Conservation (phyloP, 2,329 filamentous ascomycete genomes). For the Lasiodiplodia theobromae region DNA sequence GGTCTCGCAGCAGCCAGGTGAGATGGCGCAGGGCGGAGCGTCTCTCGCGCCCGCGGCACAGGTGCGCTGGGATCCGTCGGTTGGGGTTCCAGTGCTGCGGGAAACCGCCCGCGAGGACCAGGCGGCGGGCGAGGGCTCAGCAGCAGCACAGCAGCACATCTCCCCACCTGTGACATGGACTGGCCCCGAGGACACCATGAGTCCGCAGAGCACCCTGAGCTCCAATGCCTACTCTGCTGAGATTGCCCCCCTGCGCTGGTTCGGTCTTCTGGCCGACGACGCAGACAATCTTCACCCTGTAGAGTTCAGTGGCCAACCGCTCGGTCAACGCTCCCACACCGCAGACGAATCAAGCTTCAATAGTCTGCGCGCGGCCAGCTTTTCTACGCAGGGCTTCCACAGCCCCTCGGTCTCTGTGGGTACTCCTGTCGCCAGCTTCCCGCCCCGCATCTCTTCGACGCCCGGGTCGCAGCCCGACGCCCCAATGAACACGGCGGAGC, state of each 20-base stretch:
- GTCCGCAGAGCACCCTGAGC: conserved; percentile 28
- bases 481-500: conserved; percentile 12
- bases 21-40: conserved; percentile 2
- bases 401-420: conserved; percentile 26
- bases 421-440: conserved; percentile 13
- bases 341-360: conserved; percentile 27
- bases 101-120: conserved; percentile 3
- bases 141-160: conserved; percentile 5
- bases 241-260: conserved; percentile 29
- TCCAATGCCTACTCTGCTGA: conserved; percentile 28
- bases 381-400: conserved; percentile 27
- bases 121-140: conserved; percentile 7
- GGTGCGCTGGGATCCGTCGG: conserved; percentile 26
- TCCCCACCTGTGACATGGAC: conserved; percentile 19
- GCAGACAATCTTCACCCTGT: conserved; percentile 29
- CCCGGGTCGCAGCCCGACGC: conserved; percentile 6
- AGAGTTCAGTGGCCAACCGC: conserved; percentile 11
- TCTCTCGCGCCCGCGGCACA: conserved; percentile 21
- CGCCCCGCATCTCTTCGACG: conserved; percentile 17
- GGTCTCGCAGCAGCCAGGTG: conserved; percentile 17
- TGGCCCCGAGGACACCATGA: conserved; percentile 18
- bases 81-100: conserved; percentile 19
- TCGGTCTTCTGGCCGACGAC: conserved; percentile 31
- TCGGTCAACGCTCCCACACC: conserved; percentile 21
- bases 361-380: conserved; percentile 25